These are phyloP conservation scores for Pythium rishiriense DNA, from an alignment of 352 stramenopile genomes.

Conservation along the genomic window DNA sequence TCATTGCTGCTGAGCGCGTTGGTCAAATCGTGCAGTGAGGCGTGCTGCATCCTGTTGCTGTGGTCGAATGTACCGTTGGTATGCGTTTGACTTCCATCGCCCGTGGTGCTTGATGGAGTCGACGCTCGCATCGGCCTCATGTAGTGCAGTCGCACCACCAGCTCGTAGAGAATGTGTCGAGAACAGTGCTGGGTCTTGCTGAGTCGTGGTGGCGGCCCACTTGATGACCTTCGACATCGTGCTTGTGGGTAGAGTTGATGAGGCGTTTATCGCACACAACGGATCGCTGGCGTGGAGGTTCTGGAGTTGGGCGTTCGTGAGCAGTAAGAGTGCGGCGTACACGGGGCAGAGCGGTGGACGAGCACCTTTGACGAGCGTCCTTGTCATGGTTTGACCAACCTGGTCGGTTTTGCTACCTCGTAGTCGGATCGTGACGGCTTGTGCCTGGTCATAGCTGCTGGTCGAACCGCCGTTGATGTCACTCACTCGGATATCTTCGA, in stretches of 20 bases:
- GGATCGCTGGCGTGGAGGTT: no score
- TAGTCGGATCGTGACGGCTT: slow-evolving; percentile 21
- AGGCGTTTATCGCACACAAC: no score
- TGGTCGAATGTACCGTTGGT: no score
- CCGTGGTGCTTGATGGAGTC: slow-evolving; percentile 29
- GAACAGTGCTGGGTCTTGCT: neutral
- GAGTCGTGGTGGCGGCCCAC: no score
- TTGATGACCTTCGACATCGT: no score
- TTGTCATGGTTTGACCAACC: slow-evolving; percentile 21
- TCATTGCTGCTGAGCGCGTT: no score
- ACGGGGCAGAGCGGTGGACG: slow-evolving; percentile 25
- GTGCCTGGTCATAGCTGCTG: no score
- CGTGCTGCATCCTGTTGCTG: no score
- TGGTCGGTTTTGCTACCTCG: slow-evolving; percentile 27
- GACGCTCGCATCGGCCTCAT: slow-evolving; percentile 15
- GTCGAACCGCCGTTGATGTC: no score
- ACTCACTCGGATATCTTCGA: neutral
- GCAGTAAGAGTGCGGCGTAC: neutral
- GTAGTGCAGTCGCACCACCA: slow-evolving; percentile 19
- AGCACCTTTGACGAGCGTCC: slow-evolving; percentile 21
- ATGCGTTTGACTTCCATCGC: slow-evolving; percentile 22
- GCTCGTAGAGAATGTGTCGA: slow-evolving; percentile 24
- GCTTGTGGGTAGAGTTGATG: neutral
- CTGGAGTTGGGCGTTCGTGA: slow-evolving; percentile 7
- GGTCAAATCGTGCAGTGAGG: no score